Percentiles rank a stretch among this genome's conserved stretches.
These are phyloP conservation scores for Orbilia oligospora DNA, from an alignment of 2,329 filamentous ascomycete genomes.

Conservation along the genomic window DNA sequence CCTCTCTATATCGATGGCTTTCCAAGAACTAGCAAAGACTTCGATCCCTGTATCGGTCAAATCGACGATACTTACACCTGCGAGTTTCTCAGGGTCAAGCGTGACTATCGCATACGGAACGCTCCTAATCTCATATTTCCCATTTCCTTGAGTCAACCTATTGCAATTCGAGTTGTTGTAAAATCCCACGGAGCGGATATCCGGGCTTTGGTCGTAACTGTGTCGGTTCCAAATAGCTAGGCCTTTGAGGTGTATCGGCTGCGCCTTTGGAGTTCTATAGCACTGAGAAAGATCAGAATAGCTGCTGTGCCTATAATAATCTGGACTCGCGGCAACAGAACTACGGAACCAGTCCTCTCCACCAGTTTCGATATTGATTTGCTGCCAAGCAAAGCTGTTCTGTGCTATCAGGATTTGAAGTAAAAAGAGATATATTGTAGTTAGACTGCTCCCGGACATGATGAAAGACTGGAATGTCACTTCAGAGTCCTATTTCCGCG, in stretches of 20 bases:
- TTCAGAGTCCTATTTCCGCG: neutral
- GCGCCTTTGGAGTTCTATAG: neutral
- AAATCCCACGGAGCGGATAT: slow-evolving; percentile 11
- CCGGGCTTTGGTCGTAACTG: neutral
- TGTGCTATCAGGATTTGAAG: neutral
- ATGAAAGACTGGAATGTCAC: neutral
- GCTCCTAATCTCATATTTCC: slow-evolving; percentile 4
- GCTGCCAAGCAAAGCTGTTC: neutral
- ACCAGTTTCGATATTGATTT: neutral
- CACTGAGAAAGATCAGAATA: slow-evolving; percentile 7
- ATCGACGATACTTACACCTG: slow-evolving; percentile 22
- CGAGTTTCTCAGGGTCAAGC: slow-evolving; percentile 16
- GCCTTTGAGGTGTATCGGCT: neutral
- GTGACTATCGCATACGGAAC: slow-evolving; percentile 11
- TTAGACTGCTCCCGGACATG: neutral
- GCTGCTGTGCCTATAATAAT: neutral
- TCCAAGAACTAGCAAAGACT: slow-evolving; percentile 4
- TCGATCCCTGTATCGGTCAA: neutral
- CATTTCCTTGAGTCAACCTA: neutral
- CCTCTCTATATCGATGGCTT: slow-evolving; percentile 1
- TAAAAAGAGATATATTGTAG: neutral
- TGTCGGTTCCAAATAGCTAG: slow-evolving; percentile 30
- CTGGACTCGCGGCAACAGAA: too few relatives aligned
- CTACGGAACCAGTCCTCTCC: neutral
- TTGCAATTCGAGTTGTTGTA: slow-evolving; percentile 7